Conservation (phyloP, 2,329 filamentous ascomycete genomes). For the Exophiala calicioides region DNA sequence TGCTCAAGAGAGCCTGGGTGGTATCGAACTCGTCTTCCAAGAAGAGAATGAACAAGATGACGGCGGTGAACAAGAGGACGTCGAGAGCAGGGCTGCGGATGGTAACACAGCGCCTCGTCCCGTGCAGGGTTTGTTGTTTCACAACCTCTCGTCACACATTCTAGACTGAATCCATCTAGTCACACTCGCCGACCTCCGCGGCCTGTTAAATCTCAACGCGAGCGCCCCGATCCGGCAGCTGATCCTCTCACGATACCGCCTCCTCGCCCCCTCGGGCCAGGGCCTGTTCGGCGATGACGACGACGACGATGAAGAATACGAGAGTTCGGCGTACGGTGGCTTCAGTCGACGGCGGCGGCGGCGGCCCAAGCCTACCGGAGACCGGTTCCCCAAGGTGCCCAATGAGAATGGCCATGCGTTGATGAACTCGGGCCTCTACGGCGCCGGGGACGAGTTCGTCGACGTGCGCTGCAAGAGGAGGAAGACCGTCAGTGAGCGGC, state of each 20-base stretch:
- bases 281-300: slow-evolving; percentile 39
- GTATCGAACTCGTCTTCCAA: slow-evolving; percentile 39
- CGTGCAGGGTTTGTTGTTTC: slow-evolving; percentile 13
- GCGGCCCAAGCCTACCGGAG: slow-evolving; percentile 44
- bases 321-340: slow-evolving; percentile 32
- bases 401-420: slow-evolving; percentile 73
- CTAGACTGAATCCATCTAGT: slow-evolving; percentile 11
- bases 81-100: slow-evolving; percentile 31
- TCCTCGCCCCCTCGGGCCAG: slow-evolving; percentile 36
- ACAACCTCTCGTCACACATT: neutral
- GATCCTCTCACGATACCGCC: slow-evolving; percentile 38
- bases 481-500: slow-evolving; percentile 62
- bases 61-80: slow-evolving; percentile 53
- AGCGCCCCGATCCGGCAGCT: slow-evolving; percentile 53
- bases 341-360: slow-evolving; percentile 48
- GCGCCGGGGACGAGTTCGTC: slow-evolving; percentile 61
- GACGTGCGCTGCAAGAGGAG: slow-evolving; percentile 58
- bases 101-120: slow-evolving; percentile 20
- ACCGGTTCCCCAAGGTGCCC: slow-evolving; percentile 78
- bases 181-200: slow-evolving; percentile 25
- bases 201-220: slow-evolving; percentile 18
- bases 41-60: slow-evolving; percentile 71
- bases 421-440: slow-evolving; percentile 82
- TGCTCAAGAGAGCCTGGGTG: slow-evolving; percentile 26
- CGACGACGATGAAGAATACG: slow-evolving; percentile 36